A percentile compares a stretch with the other conserved stretches of the same genome.
Evolutionary conservation across 139 green algal species (phyloP).

Genomic region (Chlorella sp.): DNA sequence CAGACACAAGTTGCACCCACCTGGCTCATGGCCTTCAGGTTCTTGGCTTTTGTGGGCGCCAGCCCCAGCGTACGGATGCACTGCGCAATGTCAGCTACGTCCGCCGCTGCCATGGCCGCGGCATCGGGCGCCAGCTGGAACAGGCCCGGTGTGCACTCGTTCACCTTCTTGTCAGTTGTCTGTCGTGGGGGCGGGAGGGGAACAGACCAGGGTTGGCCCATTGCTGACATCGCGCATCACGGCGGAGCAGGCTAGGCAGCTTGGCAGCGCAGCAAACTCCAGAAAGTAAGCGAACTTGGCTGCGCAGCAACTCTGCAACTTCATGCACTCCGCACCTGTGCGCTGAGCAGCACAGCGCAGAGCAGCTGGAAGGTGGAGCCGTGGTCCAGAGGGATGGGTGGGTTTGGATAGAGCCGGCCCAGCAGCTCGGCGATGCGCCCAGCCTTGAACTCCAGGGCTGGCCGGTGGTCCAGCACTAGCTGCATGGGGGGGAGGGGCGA

Average conservation of each 20-base stretch:
- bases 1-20: slow-evolving; percentile 34
- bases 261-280: too few species aligned
- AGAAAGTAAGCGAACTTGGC: too few species aligned
- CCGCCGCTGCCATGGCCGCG: slow-evolving; percentile 58
- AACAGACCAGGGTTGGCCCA: too few species aligned
- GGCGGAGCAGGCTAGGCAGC: too few species aligned
- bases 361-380: slow-evolving; percentile 82
- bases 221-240: too few species aligned
- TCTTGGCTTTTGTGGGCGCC: slow-evolving; percentile 88
- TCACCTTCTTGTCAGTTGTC: slow-evolving; percentile 85
- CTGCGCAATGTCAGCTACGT: slow-evolving; percentile 53
- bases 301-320: too few species aligned
- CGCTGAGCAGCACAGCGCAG: slow-evolving; percentile 83
- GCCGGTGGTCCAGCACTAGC: slow-evolving; percentile 22
- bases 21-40: slow-evolving; percentile 76
- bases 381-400: slow-evolving; percentile 80
- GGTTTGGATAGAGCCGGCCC: slow-evolving; percentile 72
- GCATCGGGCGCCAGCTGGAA: slow-evolving; percentile 69
- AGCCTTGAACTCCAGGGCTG: slow-evolving; percentile 57
- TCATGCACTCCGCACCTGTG: slow-evolving; percentile 62
- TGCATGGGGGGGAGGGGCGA: too few species aligned
- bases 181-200: slow-evolving; percentile 37
- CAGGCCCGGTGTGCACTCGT: slow-evolving; percentile 75
- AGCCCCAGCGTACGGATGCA: slow-evolving; percentile 84
- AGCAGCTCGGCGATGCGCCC: slow-evolving; percentile 66